Percentiles rank a stretch among this genome's conserved stretches.
These are phyloP conservation scores for Backusella tarrabulga DNA, from an alignment of 192 early-diverging fungal species.

Conservation along the genomic window DNA sequence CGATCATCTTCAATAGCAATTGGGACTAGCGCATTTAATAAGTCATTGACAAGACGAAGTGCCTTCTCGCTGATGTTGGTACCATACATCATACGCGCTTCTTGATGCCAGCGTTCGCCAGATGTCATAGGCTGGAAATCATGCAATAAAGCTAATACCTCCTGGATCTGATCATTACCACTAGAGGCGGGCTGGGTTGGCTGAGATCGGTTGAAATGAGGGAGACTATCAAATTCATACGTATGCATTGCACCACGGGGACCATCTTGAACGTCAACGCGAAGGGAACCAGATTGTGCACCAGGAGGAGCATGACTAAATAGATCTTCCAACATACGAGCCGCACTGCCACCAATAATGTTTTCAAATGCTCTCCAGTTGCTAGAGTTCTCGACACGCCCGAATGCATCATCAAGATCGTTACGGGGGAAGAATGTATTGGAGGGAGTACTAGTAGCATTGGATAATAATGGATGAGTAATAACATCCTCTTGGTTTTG, in stretches of 20 bases:
- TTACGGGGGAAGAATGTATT: not conserved
- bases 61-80: conserved; percentile 57
- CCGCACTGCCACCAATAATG: conserved; percentile 56
- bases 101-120: conserved; percentile 84
- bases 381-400: conserved; percentile 35
- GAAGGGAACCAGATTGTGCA: conserved; percentile 24
- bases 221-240: conserved; percentile 38
- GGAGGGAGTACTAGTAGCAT: conserved; percentile 20
- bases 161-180: conserved; percentile 23
- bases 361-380: conserved; percentile 66
- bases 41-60: conserved; percentile 52
- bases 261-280: conserved; percentile 36
- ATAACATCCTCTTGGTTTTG: conserved; percentile 53
- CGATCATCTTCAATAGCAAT: conserved; percentile 70
- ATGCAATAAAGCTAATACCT: conserved; percentile 61
- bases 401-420: not conserved
- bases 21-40: conserved; percentile 75
- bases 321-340: conserved; percentile 52
- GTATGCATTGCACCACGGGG: conserved; percentile 32
- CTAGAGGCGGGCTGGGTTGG: not conserved
- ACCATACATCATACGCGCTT: conserved; percentile 80
- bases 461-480: conserved; percentile 66
- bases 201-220: not conserved
- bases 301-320: conserved; percentile 31
- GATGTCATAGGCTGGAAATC: conserved; percentile 68